These are phyloP conservation scores for Parmelia sp. DNA, from an alignment of 495 filamentous ascomycete genomes.

Conservation along the genomic window DNA sequence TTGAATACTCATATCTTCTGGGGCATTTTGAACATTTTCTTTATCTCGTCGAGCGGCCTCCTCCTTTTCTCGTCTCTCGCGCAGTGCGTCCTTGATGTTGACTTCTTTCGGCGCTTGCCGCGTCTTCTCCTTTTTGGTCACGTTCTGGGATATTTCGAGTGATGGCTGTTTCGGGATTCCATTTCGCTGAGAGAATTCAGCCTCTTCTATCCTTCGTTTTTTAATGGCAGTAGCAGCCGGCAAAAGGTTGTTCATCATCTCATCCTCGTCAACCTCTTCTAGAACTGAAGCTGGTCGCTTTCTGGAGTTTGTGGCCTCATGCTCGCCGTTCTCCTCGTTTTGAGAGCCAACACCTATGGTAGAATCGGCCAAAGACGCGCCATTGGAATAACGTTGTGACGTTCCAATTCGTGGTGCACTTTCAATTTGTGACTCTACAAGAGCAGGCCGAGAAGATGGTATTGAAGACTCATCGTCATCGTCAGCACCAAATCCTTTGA, in stretches of 20 bases:
- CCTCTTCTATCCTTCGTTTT: constrained; percentile 51
- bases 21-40: constrained; percentile 44
- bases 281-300: constrained; percentile 30
- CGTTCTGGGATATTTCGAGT: constrained; percentile 23
- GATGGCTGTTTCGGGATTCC: constrained; percentile 22
- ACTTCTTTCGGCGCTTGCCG: constrained; percentile 52
- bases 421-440: constrained; percentile 12
- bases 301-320: constrained; percentile 21
- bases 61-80: constrained; percentile 63
- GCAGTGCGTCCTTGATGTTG: constrained; percentile 63
- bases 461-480: constrained; percentile 32
- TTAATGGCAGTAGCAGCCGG: constrained; percentile 70
- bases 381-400: constrained; percentile 14
- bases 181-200: constrained; percentile 34
- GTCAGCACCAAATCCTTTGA: constrained; percentile 68
- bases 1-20: constrained; percentile 58
- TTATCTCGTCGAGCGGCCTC: constrained; percentile 53
- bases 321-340: constrained; percentile 20
- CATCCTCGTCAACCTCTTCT: constrained; percentile 42
- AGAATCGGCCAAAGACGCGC: constrained; percentile 25
- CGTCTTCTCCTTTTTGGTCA: constrained; percentile 27
- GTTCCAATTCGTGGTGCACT: constrained; percentile 6
- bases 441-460: constrained; percentile 11
- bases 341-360: constrained; percentile 38
- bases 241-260: constrained; percentile 58